Base-by-base conservation (phyloP, 2,329 filamentous ascomycete genomes). In the Bipolaris bicolor region DNA sequence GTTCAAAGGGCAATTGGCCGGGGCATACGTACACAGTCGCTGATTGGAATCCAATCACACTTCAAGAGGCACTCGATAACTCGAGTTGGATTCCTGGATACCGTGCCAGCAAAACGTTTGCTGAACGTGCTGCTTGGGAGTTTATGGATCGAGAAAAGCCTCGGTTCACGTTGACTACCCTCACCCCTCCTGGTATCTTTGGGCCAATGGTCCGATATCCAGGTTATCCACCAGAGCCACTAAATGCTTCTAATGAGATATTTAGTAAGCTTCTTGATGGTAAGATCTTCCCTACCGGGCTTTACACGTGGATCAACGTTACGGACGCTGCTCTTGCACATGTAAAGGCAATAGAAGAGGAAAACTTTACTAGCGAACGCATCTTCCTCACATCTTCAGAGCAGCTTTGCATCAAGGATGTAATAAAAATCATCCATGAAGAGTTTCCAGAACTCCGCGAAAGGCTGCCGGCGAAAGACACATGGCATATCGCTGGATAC, bases 181-280 rank as follows among this genome's bases (percentile, higher is more conserved):
- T 82, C 16, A 76, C 76, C 58, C 79, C 80, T 16, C 77, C 78
- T 1, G 70, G 78, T 20, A 77, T 82, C 1, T 72, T 78, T 39
- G 80, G 80, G 2, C 80, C 80, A 3, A 74, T 78, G 20, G 73
- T 77, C 62, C 6, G 13, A 22, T 86, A 86, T 63, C 78, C 90
- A 3, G 20, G 37, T 13, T 81, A 84, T 57, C 80, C 78, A 15
- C 77, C 88, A 0, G 81, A 84, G 18, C 74, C 76, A 0, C 77
- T 91, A 52, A 91, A 91, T 74, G 88, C 87, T 1, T 90, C 87
- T 7, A 91, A 90, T 10, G 49, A 31, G 0, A 26, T 54, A 5
- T 55, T 63, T 20, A 20, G 40, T 11, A 43, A 18, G 24, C 29
- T 58, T 9, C 34, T 56, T 3, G 84, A 83, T 55, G 74, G 81